Conservation (phyloP, 83 land plant genomes). For the Thuja plicata region DNA sequence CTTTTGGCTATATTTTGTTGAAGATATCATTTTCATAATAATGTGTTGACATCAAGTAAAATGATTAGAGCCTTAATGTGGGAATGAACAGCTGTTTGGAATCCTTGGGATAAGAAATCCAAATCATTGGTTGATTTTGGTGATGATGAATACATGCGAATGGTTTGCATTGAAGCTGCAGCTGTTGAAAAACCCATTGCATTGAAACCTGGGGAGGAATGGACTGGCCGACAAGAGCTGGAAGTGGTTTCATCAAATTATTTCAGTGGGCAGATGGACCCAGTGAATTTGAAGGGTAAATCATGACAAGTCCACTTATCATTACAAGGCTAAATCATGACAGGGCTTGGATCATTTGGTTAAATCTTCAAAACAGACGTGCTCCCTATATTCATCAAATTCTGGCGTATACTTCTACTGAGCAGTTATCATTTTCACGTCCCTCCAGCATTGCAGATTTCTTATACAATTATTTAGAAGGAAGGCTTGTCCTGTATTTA, state of each 20-base stretch:
- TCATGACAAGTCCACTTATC: not conserved
- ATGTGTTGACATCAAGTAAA: constrained; percentile 2
- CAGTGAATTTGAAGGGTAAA: constrained; percentile 12
- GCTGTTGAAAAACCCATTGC: constrained; percentile 38
- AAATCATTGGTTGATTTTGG: constrained; percentile 39
- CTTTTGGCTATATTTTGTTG: not conserved
- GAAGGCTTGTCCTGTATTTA: not conserved
- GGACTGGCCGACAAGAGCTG: constrained; percentile 41
- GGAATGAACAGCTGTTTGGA: constrained; percentile 37
- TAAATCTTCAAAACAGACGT: not conserved
- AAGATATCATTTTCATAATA: not conserved
- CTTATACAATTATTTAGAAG: not conserved
- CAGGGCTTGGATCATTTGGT: not conserved
- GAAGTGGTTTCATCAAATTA: constrained; percentile 28
- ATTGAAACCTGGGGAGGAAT: constrained; percentile 46
- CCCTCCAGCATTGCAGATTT: not conserved
- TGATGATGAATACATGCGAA: constrained; percentile 42
- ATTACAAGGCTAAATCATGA: too few species aligned
- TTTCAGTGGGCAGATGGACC: constrained; percentile 15
- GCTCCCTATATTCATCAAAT: not conserved
- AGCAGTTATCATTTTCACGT: not conserved
- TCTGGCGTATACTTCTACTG: not conserved
- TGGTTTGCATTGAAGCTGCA: constrained; percentile 42
- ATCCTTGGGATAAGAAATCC: constrained; percentile 50
- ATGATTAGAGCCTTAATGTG: constrained; percentile 20